Percentiles rank a stretch among this genome's conserved stretches.
These are phyloP conservation scores for Alternaria gaisen DNA, from an alignment of 2,329 filamentous ascomycete species.

Conservation along the genomic window DNA sequence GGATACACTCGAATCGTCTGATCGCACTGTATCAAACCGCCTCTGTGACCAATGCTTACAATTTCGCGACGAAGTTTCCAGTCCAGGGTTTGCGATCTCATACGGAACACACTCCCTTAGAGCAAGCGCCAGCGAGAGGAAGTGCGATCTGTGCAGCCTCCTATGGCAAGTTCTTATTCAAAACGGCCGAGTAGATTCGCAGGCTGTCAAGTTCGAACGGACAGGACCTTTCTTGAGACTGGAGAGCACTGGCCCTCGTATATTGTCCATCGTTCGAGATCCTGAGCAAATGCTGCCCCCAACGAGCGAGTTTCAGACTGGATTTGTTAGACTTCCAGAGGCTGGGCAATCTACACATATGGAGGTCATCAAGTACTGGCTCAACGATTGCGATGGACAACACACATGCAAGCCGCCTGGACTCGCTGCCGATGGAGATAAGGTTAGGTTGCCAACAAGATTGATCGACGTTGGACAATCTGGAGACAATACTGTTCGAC, in stretches of 20 bases:
- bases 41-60: neutral
- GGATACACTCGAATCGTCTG: neutral
- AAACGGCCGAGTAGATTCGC: neutral
- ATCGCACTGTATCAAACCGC: neutral
- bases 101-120: neutral
- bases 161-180: neutral
- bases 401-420: slow-evolving; percentile 6
- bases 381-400: slow-evolving; percentile 20
- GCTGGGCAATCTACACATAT: slow-evolving; percentile 14
- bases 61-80: neutral
- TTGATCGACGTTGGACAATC: slow-evolving; percentile 19
- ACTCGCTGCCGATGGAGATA: neutral
- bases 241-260: neutral
- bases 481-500: neutral
- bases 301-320: slow-evolving; percentile 13
- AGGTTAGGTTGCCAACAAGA: slow-evolving; percentile 12
- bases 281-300: neutral
- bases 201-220: slow-evolving; percentile 1
- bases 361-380: slow-evolving; percentile 17
- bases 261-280: slow-evolving; percentile 4
- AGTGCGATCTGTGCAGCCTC: neutral
- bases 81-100: neutral
- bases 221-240: slow-evolving; percentile 2
- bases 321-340: slow-evolving; percentile 18
- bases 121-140: neutral